Evolutionary conservation across 768 basidiomycete genomes (phyloP), one percentile per base, ranked within the genome.

Genomic region (Candolleomyces aberdarensis): DNA sequence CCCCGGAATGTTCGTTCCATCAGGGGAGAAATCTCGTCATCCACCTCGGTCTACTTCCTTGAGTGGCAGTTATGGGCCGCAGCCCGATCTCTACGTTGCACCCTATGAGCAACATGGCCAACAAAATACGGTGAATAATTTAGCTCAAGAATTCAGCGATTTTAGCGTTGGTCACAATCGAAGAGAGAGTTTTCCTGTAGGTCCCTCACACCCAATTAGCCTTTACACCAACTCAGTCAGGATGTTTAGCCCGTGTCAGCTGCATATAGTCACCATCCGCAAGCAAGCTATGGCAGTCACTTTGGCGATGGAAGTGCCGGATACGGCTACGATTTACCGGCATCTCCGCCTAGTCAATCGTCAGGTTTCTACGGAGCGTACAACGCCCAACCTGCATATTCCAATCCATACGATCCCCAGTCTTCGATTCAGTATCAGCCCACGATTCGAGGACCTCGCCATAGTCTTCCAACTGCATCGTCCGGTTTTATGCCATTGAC

Each of bases 1-100:
- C 0, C 88, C 88, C 8, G 92, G 92, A 53, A 83, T 82, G 36
- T 94, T 94, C 67, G 76, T 85, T 7, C 85, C 91, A 2, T 72
- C 78, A 17, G 81, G 79, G 20, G 76, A 79, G 39, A 58, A 69
- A 32, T 62, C 70, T 55, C 75, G 74, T 11, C 67, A 75, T 59
- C 66, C 71, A 56, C 69, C 71, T 26, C 73, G 77, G 26, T 66
- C 75, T 29, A 67, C 87, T 3, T 83, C 86, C 6, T 67, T 92
- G 40, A 77, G 74, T 83, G 19, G 89, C 90, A 5, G 83, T 75
- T 64, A 87, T 89, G 84, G 83, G 10, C 77, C 81, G 41, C 44
- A 46, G 44, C 73, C 87, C 5, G 87, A 91, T 64, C 75, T 92
- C 19, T 94, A 94, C 68, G 83, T 83, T 41, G 85, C 90, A 0